Conservation (phyloP, 371 early-diverging fungal genomes). For the Mucor ambiguus region DNA sequence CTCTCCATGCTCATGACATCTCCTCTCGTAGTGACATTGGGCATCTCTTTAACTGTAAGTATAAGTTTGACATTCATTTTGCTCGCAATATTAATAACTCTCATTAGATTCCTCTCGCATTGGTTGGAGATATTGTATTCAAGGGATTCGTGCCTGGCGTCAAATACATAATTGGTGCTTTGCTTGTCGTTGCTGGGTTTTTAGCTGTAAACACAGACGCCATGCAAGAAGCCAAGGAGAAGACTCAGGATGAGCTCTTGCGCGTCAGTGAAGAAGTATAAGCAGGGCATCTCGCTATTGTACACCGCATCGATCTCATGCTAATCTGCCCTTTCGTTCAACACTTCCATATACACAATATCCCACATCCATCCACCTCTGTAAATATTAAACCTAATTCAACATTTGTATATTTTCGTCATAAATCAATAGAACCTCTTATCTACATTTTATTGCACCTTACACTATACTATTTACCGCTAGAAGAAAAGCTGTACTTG, state of each 20-base stretch:
- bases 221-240: conserved; percentile 23
- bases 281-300: not conserved
- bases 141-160: conserved; percentile 57
- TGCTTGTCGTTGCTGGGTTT: conserved; percentile 66
- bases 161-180: conserved; percentile 64
- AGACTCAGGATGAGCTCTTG: conserved; percentile 4
- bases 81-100: too few relatives aligned
- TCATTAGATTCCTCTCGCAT: conserved; percentile 64
- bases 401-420: conserved; percentile 6
- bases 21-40: conserved; percentile 76
- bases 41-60: conserved; percentile 67
- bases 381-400: conserved; percentile 12
- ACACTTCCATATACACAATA: not conserved
- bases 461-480: too few relatives aligned
- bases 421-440: not conserved
- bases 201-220: conserved; percentile 56
- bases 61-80: not conserved
- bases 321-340: not conserved
- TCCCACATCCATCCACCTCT: not conserved
- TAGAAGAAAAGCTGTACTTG: too few relatives aligned
- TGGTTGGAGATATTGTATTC: conserved; percentile 68
- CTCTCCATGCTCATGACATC: conserved; percentile 77
- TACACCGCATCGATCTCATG: not conserved
- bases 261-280: not conserved
- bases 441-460: too few relatives aligned